Conservation (phyloP, 2,329 filamentous ascomycete species). For the Laburnicola sp. region DNA sequence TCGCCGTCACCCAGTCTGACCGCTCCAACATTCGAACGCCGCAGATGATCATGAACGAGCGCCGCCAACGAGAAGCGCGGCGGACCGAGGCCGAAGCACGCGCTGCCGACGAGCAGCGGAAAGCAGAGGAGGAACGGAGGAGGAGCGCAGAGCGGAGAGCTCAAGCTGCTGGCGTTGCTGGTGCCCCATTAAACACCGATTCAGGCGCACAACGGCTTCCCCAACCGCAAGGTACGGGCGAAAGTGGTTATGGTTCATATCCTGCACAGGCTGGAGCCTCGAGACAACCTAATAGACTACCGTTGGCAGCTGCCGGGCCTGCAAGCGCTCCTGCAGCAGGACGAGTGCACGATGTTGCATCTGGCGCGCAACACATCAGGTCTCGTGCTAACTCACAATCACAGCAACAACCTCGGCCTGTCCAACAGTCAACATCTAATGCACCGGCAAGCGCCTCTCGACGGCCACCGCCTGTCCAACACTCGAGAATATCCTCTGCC, state of each 20-base stretch:
- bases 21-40: slow-evolving; percentile 74
- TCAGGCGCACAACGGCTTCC: slow-evolving; percentile 33
- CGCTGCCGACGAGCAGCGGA: slow-evolving; percentile 55
- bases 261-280: slow-evolving; percentile 29
- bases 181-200: slow-evolving; percentile 36
- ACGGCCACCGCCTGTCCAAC: slow-evolving; percentile 35
- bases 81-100: slow-evolving; percentile 64
- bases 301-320: slow-evolving; percentile 13
- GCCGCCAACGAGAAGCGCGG: slow-evolving; percentile 73
- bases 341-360: slow-evolving; percentile 29
- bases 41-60: slow-evolving; percentile 87
- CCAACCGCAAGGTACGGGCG: slow-evolving; percentile 32
- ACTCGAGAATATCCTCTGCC: slow-evolving; percentile 38
- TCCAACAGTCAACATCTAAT: slow-evolving; percentile 30
- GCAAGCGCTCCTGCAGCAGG: slow-evolving; percentile 23
- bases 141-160: slow-evolving; percentile 64
- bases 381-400: slow-evolving; percentile 40
- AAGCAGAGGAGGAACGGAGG: slow-evolving; percentile 55
- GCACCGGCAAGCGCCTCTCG: slow-evolving; percentile 31
- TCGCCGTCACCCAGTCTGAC: slow-evolving; percentile 55
- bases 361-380: slow-evolving; percentile 35
- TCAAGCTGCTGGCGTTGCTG: slow-evolving; percentile 57
- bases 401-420: slow-evolving; percentile 41
- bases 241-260: slow-evolving; percentile 32
- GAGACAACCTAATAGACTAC: slow-evolving; percentile 33